Evolutionary conservation across 1,284 basidiomycete species (phyloP).

Genomic region (Heterobasidion parviporum): DNA sequence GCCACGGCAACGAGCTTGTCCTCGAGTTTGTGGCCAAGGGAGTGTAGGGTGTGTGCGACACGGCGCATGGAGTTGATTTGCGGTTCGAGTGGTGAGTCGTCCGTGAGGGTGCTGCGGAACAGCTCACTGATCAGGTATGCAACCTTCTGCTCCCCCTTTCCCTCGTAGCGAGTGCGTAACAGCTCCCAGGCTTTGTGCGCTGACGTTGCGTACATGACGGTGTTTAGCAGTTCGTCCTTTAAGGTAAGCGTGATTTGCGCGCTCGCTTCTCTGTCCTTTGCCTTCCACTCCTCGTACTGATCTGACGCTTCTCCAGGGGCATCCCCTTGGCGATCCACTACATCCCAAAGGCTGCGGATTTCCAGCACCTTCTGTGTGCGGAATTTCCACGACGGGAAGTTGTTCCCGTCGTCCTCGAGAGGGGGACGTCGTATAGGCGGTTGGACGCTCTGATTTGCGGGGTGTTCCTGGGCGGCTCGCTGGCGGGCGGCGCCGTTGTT

Average conservation of each 20-base stretch:
- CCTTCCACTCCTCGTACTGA: slow-evolving; percentile 6
- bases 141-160: slow-evolving; percentile 13
- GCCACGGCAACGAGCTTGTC: slow-evolving; percentile 4
- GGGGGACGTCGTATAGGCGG: slow-evolving; percentile 10
- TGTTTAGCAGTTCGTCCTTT: slow-evolving; percentile 12
- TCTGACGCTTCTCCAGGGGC: slow-evolving; percentile 1
- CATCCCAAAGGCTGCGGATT: slow-evolving; percentile 4
- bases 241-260: slow-evolving; percentile 15
- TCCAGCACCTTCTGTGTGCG: slow-evolving; percentile 10
- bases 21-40: slow-evolving; percentile 9
- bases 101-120: slow-evolving; percentile 13
- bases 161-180: slow-evolving; percentile 10
- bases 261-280: slow-evolving; percentile 7
- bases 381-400: slow-evolving; percentile 15
- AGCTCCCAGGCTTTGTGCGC: slow-evolving; percentile 10
- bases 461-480: too few relatives aligned
- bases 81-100: slow-evolving; percentile 10
- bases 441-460: neutral
- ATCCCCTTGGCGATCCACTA: slow-evolving; percentile 3
- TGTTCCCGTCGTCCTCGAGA: slow-evolving; percentile 13
- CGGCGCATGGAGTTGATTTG: slow-evolving; percentile 14
- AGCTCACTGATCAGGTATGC: slow-evolving; percentile 14
- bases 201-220: slow-evolving; percentile 8
- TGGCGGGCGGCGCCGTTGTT: too few relatives aligned
- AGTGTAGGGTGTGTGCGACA: slow-evolving; percentile 9